Conservation (phyloP, 306 rosid species). For the Medicago ruthenica region DNA sequence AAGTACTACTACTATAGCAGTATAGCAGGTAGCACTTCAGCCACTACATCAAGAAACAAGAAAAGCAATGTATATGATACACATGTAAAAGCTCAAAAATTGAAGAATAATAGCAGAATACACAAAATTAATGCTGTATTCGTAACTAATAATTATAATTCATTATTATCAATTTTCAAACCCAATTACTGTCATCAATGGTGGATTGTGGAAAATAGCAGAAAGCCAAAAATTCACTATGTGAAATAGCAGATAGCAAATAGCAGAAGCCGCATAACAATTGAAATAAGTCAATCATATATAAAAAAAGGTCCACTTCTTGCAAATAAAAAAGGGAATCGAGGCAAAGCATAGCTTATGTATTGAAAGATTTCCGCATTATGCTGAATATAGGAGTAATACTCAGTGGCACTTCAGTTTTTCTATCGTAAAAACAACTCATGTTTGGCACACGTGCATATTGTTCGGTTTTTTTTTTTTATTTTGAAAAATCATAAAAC, state of each 20-base stretch:
- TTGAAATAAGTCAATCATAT: not conserved
- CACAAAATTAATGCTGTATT: not conserved
- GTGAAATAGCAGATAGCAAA: not conserved
- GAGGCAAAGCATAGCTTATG: not conserved
- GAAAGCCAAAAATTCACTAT: not conserved
- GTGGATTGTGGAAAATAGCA: not conserved
- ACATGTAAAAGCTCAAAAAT: not conserved
- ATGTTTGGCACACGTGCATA: too few species aligned
- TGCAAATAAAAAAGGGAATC: not conserved
- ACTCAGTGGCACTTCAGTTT: not conserved
- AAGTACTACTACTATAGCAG: too few species aligned
- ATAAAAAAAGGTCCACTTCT: not conserved
- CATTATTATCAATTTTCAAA: too few species aligned
- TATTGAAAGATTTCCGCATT: not conserved
- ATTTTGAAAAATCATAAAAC: too few species aligned
- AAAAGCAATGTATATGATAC: not conserved
- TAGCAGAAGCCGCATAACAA: not conserved
- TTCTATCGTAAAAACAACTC: not conserved
- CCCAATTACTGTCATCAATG: not conserved
- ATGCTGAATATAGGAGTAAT: not conserved
- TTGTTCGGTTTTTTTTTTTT: too few species aligned
- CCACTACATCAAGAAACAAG: too few species aligned
- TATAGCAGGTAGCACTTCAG: too few species aligned
- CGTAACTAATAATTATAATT: too few species aligned
- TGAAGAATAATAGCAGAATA: not conserved